phyloP scores from a whole-genome alignment of 345 rosid genomes.

The Hirschfeldia incana region DNA sequence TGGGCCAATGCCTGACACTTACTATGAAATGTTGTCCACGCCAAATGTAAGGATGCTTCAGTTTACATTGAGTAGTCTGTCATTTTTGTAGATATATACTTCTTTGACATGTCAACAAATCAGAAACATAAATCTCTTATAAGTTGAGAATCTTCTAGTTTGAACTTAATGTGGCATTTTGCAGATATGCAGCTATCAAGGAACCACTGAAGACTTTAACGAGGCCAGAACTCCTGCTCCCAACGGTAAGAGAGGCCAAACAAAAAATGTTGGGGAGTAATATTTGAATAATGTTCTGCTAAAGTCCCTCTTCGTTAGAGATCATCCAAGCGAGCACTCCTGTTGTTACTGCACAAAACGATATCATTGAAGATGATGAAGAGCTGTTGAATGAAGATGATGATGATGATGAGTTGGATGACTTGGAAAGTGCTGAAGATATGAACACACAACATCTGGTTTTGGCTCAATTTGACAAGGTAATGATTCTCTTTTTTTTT shows the following conservation, averaged over 20 bases:
- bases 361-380: constrained; percentile 70
- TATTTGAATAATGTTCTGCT: too few relatives aligned
- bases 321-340: too few relatives aligned
- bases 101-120: not conserved
- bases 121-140: too few relatives aligned
- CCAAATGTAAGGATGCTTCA: constrained; percentile 65
- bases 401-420: constrained; percentile 87
- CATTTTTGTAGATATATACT: constrained; percentile 1
- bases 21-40: constrained; percentile 85
- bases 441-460: constrained; percentile 92
- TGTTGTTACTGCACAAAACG: constrained; percentile 43
- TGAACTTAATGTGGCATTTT: too few relatives aligned
- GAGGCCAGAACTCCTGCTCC: constrained; percentile 92
- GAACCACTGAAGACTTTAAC: constrained; percentile 83
- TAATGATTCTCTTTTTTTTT: constrained; percentile 20
- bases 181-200: constrained; percentile 94
- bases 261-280: too few relatives aligned
- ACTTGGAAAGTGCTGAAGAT: constrained; percentile 82
- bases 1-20: constrained; percentile 70
- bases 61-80: not conserved
- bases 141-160: too few relatives aligned
- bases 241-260: constrained; percentile 50
- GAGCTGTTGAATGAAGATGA: constrained; percentile 93
- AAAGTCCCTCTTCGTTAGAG: too few relatives aligned
- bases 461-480: constrained; percentile 98